Evolutionary conservation across 192 early-diverging fungal species (phyloP).

Genomic region (Cetraspora pellucida): DNA sequence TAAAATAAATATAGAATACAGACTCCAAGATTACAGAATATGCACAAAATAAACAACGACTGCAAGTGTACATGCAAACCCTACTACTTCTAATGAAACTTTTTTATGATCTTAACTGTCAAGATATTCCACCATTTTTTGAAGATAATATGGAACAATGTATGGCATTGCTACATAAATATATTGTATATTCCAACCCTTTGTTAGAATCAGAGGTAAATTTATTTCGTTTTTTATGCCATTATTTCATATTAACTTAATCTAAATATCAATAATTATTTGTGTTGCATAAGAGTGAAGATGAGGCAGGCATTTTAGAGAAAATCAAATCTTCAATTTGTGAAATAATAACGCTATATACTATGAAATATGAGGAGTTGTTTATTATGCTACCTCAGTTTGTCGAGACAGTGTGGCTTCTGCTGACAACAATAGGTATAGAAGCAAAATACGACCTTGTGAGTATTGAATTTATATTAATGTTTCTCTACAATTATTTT

Average conservation of each 20-base stretch:
- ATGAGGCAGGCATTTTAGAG: conserved; percentile 80
- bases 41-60: conserved; percentile 57
- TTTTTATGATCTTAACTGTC: conserved; percentile 93
- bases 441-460: conserved; percentile 83
- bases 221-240: not conserved
- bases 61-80: conserved; percentile 74
- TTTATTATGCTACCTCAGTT: conserved; percentile 81
- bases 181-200: conserved; percentile 80
- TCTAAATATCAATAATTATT: not conserved
- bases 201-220: conserved; percentile 63
- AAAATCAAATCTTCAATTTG: conserved; percentile 93
- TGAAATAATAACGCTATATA: conserved; percentile 89
- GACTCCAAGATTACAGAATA: conserved; percentile 78
- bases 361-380: conserved; percentile 88
- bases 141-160: conserved; percentile 87
- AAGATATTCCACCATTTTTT: conserved; percentile 96
- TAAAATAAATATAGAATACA: conserved; percentile 55
- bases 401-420: conserved; percentile 83
- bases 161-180: conserved; percentile 86
- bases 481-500: not conserved
- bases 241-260: conserved; percentile 8
- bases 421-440: conserved; percentile 74
- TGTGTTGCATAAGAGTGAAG: conserved; percentile 65
- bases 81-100: conserved; percentile 84
- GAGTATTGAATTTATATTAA: conserved; percentile 12